Percentiles rank a stretch among this genome's conserved stretches.
Conservation (phyloP, 2,329 filamentous ascomycete genomes). For the Rhinocladiella similis region DNA sequence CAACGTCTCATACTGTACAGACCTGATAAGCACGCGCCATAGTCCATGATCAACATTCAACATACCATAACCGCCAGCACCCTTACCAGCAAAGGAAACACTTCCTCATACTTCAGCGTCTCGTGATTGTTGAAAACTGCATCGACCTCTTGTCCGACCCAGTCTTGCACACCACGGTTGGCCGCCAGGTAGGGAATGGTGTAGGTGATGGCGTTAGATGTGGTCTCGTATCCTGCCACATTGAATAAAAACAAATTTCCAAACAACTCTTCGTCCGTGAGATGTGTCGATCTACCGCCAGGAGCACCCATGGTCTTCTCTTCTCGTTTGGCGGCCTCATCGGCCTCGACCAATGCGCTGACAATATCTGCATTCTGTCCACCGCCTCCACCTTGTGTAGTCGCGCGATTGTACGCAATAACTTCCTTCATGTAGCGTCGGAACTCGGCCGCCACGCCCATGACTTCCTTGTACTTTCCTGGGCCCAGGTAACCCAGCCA, state of each 20-base stretch:
- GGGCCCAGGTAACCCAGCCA: neutral
- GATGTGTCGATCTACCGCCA: constrained; percentile 23
- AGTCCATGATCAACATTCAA: neutral
- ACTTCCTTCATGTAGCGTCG: constrained; percentile 29
- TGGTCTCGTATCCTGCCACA: constrained; percentile 55
- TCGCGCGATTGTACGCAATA: constrained; percentile 14
- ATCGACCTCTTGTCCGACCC: constrained; percentile 45
- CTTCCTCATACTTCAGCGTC: constrained; percentile 13
- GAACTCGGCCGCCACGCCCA: constrained; percentile 6
- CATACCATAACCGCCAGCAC: constrained; percentile 23
- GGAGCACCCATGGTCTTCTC: constrained; percentile 36
- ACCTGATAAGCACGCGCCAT: neutral
- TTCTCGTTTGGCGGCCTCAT: constrained; percentile 28
- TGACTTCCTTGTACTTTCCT: neutral
- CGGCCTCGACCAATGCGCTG: constrained; percentile 28
- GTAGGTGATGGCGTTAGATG: constrained; percentile 48
- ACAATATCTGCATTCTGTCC: constrained; percentile 12
- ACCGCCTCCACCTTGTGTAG: constrained; percentile 32
- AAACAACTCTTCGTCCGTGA: constrained; percentile 47
- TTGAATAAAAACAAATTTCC: constrained; percentile 53
- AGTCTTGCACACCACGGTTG: constrained; percentile 47
- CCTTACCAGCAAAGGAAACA: constrained; percentile 16
- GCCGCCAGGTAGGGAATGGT: constrained; percentile 47
- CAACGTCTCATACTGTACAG: constrained; percentile 30
- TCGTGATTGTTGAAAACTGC: constrained; percentile 3